Conservation (phyloP, 345 rosid species). For the Murraya koenigii region DNA sequence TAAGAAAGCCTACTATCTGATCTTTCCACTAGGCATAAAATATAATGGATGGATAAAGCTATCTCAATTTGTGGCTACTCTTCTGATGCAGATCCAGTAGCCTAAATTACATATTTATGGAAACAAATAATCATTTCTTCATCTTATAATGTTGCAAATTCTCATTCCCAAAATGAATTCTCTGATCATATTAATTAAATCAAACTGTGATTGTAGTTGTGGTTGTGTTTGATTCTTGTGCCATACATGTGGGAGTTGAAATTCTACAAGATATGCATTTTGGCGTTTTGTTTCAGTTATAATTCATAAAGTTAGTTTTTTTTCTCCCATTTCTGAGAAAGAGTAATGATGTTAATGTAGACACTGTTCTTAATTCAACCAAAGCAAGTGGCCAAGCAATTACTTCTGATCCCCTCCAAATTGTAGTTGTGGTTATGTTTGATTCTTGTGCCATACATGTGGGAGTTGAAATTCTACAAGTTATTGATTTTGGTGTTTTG, state of each 20-base stretch:
- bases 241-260: background rate
- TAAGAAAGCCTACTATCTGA: background rate
- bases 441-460: background rate
- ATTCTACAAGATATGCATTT: background rate
- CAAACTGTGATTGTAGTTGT: background rate
- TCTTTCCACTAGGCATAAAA: background rate
- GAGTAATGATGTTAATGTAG: conserved; percentile 26
- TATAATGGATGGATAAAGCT: background rate
- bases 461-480: background rate
- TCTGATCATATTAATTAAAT: background rate
- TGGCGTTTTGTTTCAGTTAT: background rate
- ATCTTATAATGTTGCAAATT: background rate
- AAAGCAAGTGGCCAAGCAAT: conserved; percentile 27
- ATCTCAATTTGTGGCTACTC: background rate
- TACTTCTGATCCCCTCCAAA: conserved; percentile 16
- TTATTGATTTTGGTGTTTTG: no score
- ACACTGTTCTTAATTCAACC: conserved; percentile 21
- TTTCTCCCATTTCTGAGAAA: background rate
- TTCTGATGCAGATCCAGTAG: background rate
- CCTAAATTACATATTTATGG: background rate
- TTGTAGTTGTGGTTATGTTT: background rate
- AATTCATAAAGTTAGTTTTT: background rate
- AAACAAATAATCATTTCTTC: background rate
- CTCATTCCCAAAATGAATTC: background rate
- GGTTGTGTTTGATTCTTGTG: background rate